Conservation (phyloP, 441 rosid species). For the Biscutella laevigata region DNA sequence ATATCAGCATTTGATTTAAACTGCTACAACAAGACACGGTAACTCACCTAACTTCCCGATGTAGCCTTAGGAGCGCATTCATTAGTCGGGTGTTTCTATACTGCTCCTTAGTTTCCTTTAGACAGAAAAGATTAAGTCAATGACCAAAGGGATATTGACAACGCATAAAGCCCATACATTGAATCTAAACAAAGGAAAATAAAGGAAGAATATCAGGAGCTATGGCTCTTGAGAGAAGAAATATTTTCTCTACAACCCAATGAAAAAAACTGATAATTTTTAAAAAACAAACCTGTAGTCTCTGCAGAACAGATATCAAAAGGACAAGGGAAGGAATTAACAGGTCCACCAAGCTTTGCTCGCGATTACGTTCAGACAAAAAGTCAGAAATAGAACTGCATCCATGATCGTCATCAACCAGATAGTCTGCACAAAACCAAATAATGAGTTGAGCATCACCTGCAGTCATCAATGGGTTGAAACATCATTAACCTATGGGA, state of each 20-base stretch:
- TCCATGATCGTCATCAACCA: constrained; percentile 93
- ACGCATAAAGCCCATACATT: neutral
- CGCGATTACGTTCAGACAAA: constrained; percentile 87
- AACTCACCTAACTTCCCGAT: constrained; percentile 83
- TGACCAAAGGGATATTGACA: constrained; percentile 9
- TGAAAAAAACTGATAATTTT: neutral
- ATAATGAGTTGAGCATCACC: constrained; percentile 17
- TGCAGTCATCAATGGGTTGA: neutral
- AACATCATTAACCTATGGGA: constrained; percentile 2
- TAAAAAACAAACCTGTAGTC: constrained; percentile 57
- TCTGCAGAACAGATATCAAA: constrained; percentile 67
- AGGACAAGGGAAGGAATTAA: constrained; percentile 73
- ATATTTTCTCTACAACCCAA: constrained; percentile 5
- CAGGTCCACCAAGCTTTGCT: constrained; percentile 86
- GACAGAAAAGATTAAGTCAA: constrained; percentile 17
- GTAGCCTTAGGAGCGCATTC: constrained; percentile 85
- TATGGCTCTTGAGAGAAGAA: constrained; percentile 16
- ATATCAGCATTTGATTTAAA: constrained; percentile 1
- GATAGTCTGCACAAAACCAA: constrained; percentile 60
- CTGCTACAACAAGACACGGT: constrained; percentile 10
- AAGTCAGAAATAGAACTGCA: constrained; percentile 94
- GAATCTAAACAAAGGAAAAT: constrained; percentile 3
- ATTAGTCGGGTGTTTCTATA: constrained; percentile 81
- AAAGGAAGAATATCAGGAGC: neutral
- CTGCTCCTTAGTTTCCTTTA: constrained; percentile 83